phyloP scores from a whole-genome alignment of 768 basidiomycete species.

The Tricholomella constricta region DNA sequence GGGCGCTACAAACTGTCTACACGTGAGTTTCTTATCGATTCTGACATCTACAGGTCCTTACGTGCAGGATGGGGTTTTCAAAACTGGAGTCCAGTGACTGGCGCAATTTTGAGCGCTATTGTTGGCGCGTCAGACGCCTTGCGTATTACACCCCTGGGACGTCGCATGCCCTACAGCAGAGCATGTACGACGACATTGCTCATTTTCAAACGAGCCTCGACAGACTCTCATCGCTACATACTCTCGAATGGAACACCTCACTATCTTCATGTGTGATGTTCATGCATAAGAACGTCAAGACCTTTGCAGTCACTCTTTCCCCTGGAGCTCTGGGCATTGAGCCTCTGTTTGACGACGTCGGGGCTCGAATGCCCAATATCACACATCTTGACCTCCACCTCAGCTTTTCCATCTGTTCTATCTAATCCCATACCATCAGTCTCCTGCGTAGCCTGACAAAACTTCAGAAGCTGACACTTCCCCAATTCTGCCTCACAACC shows the following conservation, averaged over 20 bases:
- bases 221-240: constrained; percentile 56
- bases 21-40: constrained; percentile 15
- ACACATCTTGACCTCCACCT: constrained; percentile 49
- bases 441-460: constrained; percentile 32
- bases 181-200: constrained; percentile 56
- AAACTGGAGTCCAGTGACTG: constrained; percentile 51
- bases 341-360: constrained; percentile 38
- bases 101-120: constrained; percentile 56
- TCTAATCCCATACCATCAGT: constrained; percentile 30
- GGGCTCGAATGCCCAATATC: constrained; percentile 53
- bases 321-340: constrained; percentile 9
- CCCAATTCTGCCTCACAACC: constrained; percentile 53
- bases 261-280: constrained; percentile 46
- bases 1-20: constrained; percentile 22
- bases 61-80: constrained; percentile 37
- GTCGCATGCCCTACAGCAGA: constrained; percentile 27
- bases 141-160: constrained; percentile 20
- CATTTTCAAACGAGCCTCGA: constrained; percentile 53
- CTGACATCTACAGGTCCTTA: constrained; percentile 1
- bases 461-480: constrained; percentile 50
- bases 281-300: constrained; percentile 55
- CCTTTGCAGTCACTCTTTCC: constrained; percentile 32
- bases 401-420: constrained; percentile 36
- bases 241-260: constrained; percentile 48
- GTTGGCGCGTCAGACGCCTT: constrained; percentile 47